Evolutionary conservation across 805 yeast genomes (phyloP).

Genomic region (Komagataella pastoris): DNA sequence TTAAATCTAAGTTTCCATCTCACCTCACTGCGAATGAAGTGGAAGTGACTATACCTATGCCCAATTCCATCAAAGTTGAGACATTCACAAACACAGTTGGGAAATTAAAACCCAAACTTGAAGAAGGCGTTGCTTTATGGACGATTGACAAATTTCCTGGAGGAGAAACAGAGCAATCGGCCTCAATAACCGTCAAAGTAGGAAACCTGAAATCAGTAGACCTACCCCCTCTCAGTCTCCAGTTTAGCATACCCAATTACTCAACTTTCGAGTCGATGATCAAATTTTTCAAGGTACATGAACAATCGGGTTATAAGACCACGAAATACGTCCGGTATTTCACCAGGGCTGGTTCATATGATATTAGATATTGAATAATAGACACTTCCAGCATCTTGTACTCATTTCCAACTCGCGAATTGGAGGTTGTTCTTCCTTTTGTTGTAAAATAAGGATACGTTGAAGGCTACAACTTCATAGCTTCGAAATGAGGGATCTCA

Average conservation of each 20-base stretch:
- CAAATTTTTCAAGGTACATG: conserved; percentile 55
- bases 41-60: conserved; percentile 54
- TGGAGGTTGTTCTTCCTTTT: not conserved
- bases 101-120: conserved; percentile 53
- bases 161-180: conserved; percentile 36
- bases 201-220: not conserved
- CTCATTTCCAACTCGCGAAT: not conserved
- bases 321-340: conserved; percentile 82
- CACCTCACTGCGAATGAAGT: conserved; percentile 55
- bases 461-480: not conserved
- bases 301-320: conserved; percentile 44
- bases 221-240: conserved; percentile 57
- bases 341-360: conserved; percentile 70
- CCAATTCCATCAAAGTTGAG: conserved; percentile 35
- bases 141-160: conserved; percentile 57
- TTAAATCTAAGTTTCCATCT: conserved; percentile 48
- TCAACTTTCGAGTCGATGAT: conserved; percentile 69
- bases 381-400: not conserved
- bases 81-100: conserved; percentile 38
- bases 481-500: conserved; percentile 58
- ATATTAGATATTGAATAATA: conserved; percentile 43
- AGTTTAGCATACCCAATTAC: conserved; percentile 60
- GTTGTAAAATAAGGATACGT: not conserved
- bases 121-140: conserved; percentile 59
- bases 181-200: conserved; percentile 25